Evolutionary conservation across 225 moss, liverwort and hornwort genomes (phyloP).

Genomic region (Sphagnum contortum): DNA sequence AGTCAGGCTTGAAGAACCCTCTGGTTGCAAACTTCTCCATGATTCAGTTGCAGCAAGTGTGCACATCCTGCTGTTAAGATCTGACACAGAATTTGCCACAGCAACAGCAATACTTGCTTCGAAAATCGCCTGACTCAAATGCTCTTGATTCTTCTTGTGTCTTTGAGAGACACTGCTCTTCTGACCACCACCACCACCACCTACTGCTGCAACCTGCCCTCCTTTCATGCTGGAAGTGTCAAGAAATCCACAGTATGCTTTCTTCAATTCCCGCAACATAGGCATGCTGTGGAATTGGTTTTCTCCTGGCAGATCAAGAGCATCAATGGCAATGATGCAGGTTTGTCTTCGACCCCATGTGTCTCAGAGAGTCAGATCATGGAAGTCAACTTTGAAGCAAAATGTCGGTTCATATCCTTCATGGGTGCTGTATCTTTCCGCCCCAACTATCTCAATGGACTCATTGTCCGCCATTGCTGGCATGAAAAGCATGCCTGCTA

Average conservation of each 20-base stretch:
- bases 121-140: too few species aligned
- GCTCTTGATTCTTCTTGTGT: too few species aligned
- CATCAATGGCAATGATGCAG: constrained; percentile 80
- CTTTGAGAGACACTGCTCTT: too few species aligned
- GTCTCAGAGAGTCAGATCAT: constrained; percentile 58
- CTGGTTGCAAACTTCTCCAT: too few species aligned
- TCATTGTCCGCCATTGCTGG: constrained; percentile 76
- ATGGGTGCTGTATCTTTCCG: constrained; percentile 61
- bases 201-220: background rate
- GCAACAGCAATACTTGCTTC: too few species aligned
- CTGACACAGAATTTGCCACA: too few species aligned
- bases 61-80: too few species aligned
- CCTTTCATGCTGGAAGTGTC: constrained; percentile 11
- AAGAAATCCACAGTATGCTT: constrained; percentile 84
- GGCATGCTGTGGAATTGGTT: constrained; percentile 48
- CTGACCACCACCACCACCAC: too few species aligned
- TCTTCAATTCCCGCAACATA: constrained; percentile 60
- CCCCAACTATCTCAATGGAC: constrained; percentile 82
- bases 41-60: too few species aligned
- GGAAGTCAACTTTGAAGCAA: constrained; percentile 52
- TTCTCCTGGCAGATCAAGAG: constrained; percentile 71
- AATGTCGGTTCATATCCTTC: constrained; percentile 69
- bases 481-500: constrained; percentile 86
- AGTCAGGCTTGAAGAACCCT: too few species aligned
- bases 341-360: constrained; percentile 60